phyloP scores from a whole-genome alignment of 306 rosid genomes.

The Sindora glabra region DNA sequence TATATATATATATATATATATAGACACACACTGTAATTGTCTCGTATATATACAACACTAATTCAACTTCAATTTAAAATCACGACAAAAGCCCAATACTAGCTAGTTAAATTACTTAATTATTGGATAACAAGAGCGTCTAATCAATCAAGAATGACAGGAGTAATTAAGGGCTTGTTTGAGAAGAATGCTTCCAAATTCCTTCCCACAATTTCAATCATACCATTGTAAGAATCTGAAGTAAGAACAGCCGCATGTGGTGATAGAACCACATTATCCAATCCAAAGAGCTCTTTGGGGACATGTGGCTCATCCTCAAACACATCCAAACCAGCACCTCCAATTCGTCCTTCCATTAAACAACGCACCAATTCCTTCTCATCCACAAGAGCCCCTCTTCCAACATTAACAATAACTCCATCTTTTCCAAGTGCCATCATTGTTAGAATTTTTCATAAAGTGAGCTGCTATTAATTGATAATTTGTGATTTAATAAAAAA shows the following conservation, averaged over 20 bases:
- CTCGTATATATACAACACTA: no score
- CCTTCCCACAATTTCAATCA: not conserved
- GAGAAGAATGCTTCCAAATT: slow-evolving; percentile 41
- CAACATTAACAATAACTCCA: slow-evolving; percentile 41
- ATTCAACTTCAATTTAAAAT: no score
- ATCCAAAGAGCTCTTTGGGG: slow-evolving; percentile 20
- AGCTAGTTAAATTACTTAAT: no score
- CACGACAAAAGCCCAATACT: no score
- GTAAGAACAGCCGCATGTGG: slow-evolving; percentile 30
- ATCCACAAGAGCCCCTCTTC: slow-evolving; percentile 34
- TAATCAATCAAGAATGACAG: not conserved
- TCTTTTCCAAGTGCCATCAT: slow-evolving; percentile 31
- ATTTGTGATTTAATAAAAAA: no score
- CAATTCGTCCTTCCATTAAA: slow-evolving; percentile 29
- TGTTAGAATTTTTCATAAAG: no score
- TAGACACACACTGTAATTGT: no score
- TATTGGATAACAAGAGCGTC: no score
- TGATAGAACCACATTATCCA: slow-evolving; percentile 44
- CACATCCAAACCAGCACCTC: slow-evolving; percentile 56
- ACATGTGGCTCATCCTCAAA: slow-evolving; percentile 50
- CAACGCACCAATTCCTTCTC: slow-evolving; percentile 39
- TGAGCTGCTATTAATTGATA: no score
- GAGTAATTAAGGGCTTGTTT: slow-evolving; percentile 14
- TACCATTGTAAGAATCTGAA: not conserved
- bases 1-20: no score